A percentile compares a stretch with the other conserved stretches of the same genome.
These are phyloP conservation scores for Capsicum chinense DNA, from an alignment of 257 asterid genomes.

Conservation along the genomic window DNA sequence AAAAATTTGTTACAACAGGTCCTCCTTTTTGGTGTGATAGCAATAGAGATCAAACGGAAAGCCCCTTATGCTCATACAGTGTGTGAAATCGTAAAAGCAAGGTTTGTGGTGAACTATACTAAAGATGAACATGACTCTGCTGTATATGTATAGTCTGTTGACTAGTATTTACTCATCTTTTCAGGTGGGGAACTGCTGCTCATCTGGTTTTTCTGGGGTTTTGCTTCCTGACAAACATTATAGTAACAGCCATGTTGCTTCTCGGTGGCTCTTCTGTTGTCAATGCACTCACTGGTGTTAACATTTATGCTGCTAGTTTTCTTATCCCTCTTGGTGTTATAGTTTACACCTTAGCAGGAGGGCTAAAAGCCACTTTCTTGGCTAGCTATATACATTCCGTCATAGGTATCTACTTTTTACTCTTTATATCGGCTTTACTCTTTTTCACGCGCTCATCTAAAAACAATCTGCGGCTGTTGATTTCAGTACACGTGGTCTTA, in stretches of 20 bases:
- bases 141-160: neutral
- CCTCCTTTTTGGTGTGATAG: slow-evolving; percentile 87
- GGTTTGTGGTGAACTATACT: slow-evolving; percentile 42
- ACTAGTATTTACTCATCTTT: neutral
- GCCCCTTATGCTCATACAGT: slow-evolving; percentile 94
- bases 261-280: slow-evolving; percentile 96
- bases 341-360: slow-evolving; percentile 88
- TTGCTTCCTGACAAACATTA: slow-evolving; percentile 89
- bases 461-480: neutral
- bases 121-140: neutral
- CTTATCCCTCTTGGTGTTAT: slow-evolving; percentile 90
- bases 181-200: slow-evolving; percentile 94
- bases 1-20: slow-evolving; percentile 48
- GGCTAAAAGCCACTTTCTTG: slow-evolving; percentile 89
- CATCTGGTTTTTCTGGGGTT: slow-evolving; percentile 78
- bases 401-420: slow-evolving; percentile 48
- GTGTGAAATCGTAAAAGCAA: slow-evolving; percentile 89
- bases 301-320: slow-evolving; percentile 90
- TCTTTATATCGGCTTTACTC: neutral
- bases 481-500: slow-evolving; percentile 79
- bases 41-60: slow-evolving; percentile 91
- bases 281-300: slow-evolving; percentile 89
- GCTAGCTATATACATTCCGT: slow-evolving; percentile 95
- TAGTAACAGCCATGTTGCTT: slow-evolving; percentile 93
- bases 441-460: slow-evolving; percentile 6